Conservation (phyloP, 345 rosid species). For the Carallia pectinifolia region DNA sequence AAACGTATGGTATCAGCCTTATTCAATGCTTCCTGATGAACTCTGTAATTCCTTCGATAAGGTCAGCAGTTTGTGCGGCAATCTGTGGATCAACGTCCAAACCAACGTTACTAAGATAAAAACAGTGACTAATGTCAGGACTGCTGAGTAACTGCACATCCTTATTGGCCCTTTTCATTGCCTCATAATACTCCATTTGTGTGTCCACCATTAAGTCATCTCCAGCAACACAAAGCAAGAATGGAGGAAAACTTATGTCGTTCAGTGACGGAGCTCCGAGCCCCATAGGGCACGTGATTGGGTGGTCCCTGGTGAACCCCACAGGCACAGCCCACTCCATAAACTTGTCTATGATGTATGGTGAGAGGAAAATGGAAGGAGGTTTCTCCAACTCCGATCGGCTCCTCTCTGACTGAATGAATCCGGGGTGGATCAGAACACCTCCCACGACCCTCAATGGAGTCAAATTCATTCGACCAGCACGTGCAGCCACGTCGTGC, state of each 20-base stretch:
- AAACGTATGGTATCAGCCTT: neutral
- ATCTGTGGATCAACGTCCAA: slow-evolving; percentile 47
- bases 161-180: slow-evolving; percentile 43
- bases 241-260: slow-evolving; percentile 43
- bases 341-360: slow-evolving; percentile 58
- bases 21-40: slow-evolving; percentile 36
- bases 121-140: slow-evolving; percentile 54
- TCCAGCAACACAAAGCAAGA: slow-evolving; percentile 50
- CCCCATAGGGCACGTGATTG: slow-evolving; percentile 65
- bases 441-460: slow-evolving; percentile 28
- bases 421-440: slow-evolving; percentile 32
- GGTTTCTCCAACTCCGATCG: slow-evolving; percentile 57
- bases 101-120: slow-evolving; percentile 49
- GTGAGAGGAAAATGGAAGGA: slow-evolving; percentile 48
- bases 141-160: slow-evolving; percentile 46
- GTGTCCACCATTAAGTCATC: slow-evolving; percentile 51
- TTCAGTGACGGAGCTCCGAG: slow-evolving; percentile 29
- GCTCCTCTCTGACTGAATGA: slow-evolving; percentile 50
- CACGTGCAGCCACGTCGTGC: slow-evolving; percentile 31
- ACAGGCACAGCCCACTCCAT: slow-evolving; percentile 43
- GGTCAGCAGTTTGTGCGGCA: slow-evolving; percentile 27
- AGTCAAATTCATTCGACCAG: slow-evolving; percentile 10
- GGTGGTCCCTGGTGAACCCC: slow-evolving; percentile 46
- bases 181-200: slow-evolving; percentile 56
- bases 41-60: slow-evolving; percentile 35